A percentile compares a stretch with the other conserved stretches of the same genome.
These are phyloP conservation scores for Gossypium turneri DNA, from an alignment of 345 rosid species.

Conservation along the genomic window DNA sequence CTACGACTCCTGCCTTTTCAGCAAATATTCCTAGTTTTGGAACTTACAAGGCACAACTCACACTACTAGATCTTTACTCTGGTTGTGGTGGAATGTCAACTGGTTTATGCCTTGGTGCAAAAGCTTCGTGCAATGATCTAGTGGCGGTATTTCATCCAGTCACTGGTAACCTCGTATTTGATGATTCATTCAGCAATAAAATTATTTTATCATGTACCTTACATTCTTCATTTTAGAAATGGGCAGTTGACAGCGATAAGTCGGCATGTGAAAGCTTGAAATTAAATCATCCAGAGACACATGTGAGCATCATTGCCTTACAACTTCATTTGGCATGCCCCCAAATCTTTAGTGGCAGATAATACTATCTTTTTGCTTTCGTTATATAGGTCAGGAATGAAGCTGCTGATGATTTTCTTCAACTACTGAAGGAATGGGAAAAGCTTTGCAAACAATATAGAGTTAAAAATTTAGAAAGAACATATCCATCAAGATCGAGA, in stretches of 20 bases:
- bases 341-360: slow-evolving; percentile 4
- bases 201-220: slow-evolving; percentile 15
- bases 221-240: slow-evolving; percentile 50
- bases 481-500: slow-evolving; percentile 22
- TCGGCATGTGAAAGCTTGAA: slow-evolving; percentile 83
- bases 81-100: slow-evolving; percentile 99
- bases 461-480: slow-evolving; percentile 19
- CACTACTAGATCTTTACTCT: slow-evolving; percentile 72
- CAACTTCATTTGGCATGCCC: neutral
- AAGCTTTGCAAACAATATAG: slow-evolving; percentile 65
- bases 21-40: slow-evolving; percentile 29
- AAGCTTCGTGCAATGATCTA: slow-evolving; percentile 55
- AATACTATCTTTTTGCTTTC: neutral
- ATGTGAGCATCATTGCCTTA: slow-evolving; percentile 38
- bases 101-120: slow-evolving; percentile 87
- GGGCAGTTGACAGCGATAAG: slow-evolving; percentile 70
- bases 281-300: slow-evolving; percentile 75
- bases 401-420: slow-evolving; percentile 76
- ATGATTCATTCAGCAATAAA: slow-evolving; percentile 14
- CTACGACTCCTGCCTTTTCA: slow-evolving; percentile 20
- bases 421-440: slow-evolving; percentile 80
- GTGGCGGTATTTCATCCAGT: slow-evolving; percentile 60
- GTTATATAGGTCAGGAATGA: slow-evolving; percentile 72
- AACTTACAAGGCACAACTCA: slow-evolving; percentile 37
- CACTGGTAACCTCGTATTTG: slow-evolving; percentile 7